phyloP scores from a whole-genome alignment of 805 yeast species.

The Torulaspora franciscae region DNA sequence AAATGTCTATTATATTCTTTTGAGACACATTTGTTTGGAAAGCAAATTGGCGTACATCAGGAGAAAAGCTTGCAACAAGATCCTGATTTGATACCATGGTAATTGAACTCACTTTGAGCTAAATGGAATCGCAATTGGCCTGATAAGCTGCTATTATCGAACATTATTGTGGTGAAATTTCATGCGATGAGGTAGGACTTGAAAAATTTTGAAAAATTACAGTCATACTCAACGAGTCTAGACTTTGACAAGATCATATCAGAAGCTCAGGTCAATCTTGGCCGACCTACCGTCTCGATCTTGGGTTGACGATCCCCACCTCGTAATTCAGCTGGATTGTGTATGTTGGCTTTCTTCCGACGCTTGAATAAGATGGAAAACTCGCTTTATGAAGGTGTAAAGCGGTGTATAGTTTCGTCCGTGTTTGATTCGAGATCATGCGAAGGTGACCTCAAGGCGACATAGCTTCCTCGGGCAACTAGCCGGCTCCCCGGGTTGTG shows the following conservation, averaged over 20 bases:
- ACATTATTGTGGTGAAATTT: neutral
- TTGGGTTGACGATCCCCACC: no score
- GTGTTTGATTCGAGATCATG: no score
- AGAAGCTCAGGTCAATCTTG: no score
- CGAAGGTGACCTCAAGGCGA: no score
- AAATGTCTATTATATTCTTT: slow-evolving; percentile 34
- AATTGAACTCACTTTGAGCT: neutral
- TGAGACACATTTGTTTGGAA: slow-evolving; percentile 34
- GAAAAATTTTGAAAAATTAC: slow-evolving; percentile 12
- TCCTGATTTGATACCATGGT: slow-evolving; percentile 19
- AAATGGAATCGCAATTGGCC: neutral
- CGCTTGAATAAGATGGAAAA: no score
- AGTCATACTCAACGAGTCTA: slow-evolving; percentile 5
- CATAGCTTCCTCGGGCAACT: no score
- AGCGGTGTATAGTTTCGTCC: no score
- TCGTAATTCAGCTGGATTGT: no score
- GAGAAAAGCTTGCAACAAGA: slow-evolving; percentile 27
- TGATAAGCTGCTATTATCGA: neutral
- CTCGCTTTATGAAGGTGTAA: no score
- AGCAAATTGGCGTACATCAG: slow-evolving; percentile 32
- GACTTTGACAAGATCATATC: neutral
- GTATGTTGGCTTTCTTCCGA: no score
- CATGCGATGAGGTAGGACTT: slow-evolving; percentile 22
- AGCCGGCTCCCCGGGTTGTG: no score
- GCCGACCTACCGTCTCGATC: no score